These are phyloP conservation scores for Podospora sp. DNA, from an alignment of 495 filamentous ascomycete genomes.

Conservation along the genomic window DNA sequence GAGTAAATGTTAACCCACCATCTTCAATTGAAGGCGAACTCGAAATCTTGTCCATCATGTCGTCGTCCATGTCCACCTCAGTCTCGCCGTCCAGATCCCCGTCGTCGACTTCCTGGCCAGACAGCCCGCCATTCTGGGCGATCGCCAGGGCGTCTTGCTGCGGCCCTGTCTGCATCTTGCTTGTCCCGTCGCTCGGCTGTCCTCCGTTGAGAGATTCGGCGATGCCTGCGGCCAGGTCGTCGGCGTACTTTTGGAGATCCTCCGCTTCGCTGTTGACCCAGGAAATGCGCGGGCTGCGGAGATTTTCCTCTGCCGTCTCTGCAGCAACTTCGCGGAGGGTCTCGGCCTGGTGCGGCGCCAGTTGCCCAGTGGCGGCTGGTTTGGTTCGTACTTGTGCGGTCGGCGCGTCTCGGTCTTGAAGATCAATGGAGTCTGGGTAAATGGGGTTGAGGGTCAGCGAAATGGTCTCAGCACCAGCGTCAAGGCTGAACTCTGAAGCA, in stretches of 20 bases:
- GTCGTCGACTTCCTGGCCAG: slow-evolving; percentile 63
- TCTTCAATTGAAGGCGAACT: slow-evolving; percentile 98
- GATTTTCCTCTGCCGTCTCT: slow-evolving; percentile 69
- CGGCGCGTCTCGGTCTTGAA: slow-evolving; percentile 80
- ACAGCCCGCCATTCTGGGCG: slow-evolving; percentile 56
- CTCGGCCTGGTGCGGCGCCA: slow-evolving; percentile 81
- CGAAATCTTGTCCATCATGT: slow-evolving; percentile 96
- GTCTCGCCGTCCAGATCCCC: slow-evolving; percentile 66
- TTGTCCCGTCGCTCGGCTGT: slow-evolving; percentile 21
- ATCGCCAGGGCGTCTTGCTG: slow-evolving; percentile 58
- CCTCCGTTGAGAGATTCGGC: slow-evolving; percentile 47
- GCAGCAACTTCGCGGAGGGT: slow-evolving; percentile 77
- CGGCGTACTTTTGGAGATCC: slow-evolving; percentile 54
- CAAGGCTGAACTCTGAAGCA: slow-evolving; percentile 23
- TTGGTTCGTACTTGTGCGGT: slow-evolving; percentile 75
- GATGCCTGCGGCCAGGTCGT: slow-evolving; percentile 50
- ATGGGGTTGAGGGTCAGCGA: slow-evolving; percentile 29
- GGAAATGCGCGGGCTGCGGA: slow-evolving; percentile 54
- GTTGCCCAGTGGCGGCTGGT: slow-evolving; percentile 51
- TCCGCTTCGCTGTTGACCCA: slow-evolving; percentile 53
- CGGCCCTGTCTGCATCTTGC: slow-evolving; percentile 41
- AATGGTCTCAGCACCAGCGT: slow-evolving; percentile 10
- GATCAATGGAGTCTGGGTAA: slow-evolving; percentile 84
- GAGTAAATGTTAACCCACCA: slow-evolving; percentile 67
- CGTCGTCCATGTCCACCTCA: slow-evolving; percentile 79